phyloP scores from a whole-genome alignment of 768 basidiomycete genomes.

The Coprinopsis marcescibilis region DNA sequence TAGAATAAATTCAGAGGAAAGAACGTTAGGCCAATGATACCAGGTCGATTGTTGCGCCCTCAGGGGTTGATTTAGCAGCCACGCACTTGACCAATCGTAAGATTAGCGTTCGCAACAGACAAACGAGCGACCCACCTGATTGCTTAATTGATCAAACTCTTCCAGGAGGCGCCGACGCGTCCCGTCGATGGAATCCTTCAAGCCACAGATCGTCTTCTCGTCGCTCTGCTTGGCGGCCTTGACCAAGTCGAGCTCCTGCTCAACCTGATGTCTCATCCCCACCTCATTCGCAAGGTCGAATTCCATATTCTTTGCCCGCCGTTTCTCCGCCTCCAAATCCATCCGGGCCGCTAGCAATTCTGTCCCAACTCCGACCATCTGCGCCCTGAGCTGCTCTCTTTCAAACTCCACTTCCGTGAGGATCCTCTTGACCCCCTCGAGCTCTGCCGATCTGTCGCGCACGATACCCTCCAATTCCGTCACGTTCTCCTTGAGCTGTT shows the following conservation, averaged over 20 bases:
- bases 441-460: not conserved
- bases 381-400: not conserved
- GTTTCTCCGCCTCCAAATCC: conserved; percentile 1
- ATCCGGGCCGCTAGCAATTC: not conserved
- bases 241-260: not conserved
- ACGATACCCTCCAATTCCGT: not conserved
- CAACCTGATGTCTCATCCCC: not conserved
- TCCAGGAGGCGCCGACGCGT: too few relatives aligned
- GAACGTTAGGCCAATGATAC: too few relatives aligned
- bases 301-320: not conserved
- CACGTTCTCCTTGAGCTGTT: not conserved
- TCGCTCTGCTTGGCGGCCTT: not conserved
- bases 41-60: too few relatives aligned
- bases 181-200: not conserved
- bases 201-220: not conserved
- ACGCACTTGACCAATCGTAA: too few relatives aligned
- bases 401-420: not conserved
- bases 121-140: too few relatives aligned
- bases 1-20: too few relatives aligned
- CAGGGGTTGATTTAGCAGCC: too few relatives aligned
- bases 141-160: too few relatives aligned
- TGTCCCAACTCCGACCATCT: not conserved
- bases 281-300: not conserved
- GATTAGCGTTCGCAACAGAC: too few relatives aligned
- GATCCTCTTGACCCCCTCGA: not conserved